phyloP scores from a whole-genome alignment of 2,329 filamentous ascomycete species.

The Epichloe brachyelytri region DNA sequence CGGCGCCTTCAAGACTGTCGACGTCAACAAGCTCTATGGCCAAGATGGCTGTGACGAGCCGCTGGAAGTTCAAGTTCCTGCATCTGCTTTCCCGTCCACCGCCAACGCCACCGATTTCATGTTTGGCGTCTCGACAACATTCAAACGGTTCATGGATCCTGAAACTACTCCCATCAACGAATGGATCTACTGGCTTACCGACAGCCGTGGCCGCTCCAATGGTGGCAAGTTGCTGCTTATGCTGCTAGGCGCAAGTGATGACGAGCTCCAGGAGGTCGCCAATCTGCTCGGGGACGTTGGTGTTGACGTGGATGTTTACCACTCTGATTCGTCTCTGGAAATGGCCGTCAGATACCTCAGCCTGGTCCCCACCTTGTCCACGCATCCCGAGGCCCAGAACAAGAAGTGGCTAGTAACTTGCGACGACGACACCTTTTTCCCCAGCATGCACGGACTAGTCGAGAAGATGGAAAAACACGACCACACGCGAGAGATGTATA shows the following conservation, averaged over 20 bases:
- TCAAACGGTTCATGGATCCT: slow-evolving; percentile 37
- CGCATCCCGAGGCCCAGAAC: slow-evolving; percentile 31
- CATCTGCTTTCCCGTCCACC: slow-evolving; percentile 34
- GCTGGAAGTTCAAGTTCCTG: slow-evolving; percentile 36
- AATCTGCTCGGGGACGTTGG: slow-evolving; percentile 33
- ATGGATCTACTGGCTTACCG: slow-evolving; percentile 48
- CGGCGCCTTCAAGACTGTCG: slow-evolving; percentile 33
- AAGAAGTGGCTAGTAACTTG: slow-evolving; percentile 50
- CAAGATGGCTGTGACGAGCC: slow-evolving; percentile 34
- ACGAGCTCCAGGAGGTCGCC: slow-evolving; percentile 36
- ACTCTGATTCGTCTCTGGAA: slow-evolving; percentile 37
- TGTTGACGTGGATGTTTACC: slow-evolving; percentile 44
- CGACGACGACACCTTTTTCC: slow-evolving; percentile 55
- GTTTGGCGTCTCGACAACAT: slow-evolving; percentile 47
- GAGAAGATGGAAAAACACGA: slow-evolving; percentile 40
- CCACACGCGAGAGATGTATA: slow-evolving; percentile 38
- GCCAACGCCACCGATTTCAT: slow-evolving; percentile 44
- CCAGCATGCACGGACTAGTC: slow-evolving; percentile 41
- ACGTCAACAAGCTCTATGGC: slow-evolving; percentile 29
- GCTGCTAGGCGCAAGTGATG: slow-evolving; percentile 38
- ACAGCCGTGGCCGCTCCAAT: slow-evolving; percentile 41
- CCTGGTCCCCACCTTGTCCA: slow-evolving; percentile 40
- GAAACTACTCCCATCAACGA: slow-evolving; percentile 41
- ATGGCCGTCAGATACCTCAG: slow-evolving; percentile 48
- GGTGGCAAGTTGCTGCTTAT: slow-evolving; percentile 43